Base-by-base conservation (phyloP, 1,284 basidiomycete genomes). In the Cryptococcus deneoformans region DNA sequence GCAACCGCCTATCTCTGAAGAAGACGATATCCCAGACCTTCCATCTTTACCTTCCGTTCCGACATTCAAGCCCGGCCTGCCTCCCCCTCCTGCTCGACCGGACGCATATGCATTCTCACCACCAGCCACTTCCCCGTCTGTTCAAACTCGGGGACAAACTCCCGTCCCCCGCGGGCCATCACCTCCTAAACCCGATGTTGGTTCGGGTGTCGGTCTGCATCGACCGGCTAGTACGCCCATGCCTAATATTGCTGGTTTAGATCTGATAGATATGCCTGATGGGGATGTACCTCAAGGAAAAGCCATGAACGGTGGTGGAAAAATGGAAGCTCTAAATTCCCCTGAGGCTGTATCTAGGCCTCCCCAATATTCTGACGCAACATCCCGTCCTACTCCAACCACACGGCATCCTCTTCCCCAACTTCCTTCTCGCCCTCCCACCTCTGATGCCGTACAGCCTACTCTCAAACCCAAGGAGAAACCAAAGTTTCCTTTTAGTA, bases 401-500 rank as follows among this genome's bases (percentile, higher is more conserved):
- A 46, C 50, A 37, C 39, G 39, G 11, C 47, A 54, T 4, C 34
- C 43, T n/a, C 49, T 44, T 42, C 42, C 40, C 16, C 12, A 12
- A 47, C 46, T 6, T 3, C 34, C 46, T n/a, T 37, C 46, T 20
- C 35, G 36, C 14, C 40, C 38, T 16, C 39, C 50, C 14, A 43
- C 56, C 5, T 34, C 40, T n/a, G 46, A 43, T 54, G 38, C 37
- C 46, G 24, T 34, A 29, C 50, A 14, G 43, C 52, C 16, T 11
- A 40, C 38, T 34, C 40, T n/a, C 16, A 35, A 1, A 39, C 10
- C 20, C 39, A 51, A 24, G 35, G 37, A 51, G 35, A 71, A 72
- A 45, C 75, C 81, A 38, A 80, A 82, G 48, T 80, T 85, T 43
- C 83, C 83, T 0, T 76, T 79, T 38, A 81, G 84, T 7, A 86